Base-by-base conservation (phyloP, 1,139 yeast genomes). In the Wickerhamomyces sp. region DNA sequence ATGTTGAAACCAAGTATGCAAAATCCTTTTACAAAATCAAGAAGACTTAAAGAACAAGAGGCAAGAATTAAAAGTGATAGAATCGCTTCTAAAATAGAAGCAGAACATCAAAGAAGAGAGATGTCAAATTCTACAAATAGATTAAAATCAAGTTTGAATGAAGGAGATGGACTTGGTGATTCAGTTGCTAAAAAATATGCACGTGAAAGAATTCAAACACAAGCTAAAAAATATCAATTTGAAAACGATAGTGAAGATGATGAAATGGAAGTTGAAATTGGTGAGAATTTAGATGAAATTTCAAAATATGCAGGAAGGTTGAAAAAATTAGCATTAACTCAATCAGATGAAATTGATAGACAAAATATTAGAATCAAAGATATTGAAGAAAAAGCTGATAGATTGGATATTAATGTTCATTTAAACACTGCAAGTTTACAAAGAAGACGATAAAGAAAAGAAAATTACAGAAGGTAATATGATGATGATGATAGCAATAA, bases 1-100 rank as follows among this genome's bases (percentile, higher is more conserved):
- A 75, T 91, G 44, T 79, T 89, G 57, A 79, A 88, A 16, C 89
- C 94, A 11, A 88, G 87, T 40, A 75, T 83, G 21, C 59, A 71
- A 18, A 89, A 89, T 55, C 97, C 97, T 23, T 89, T 91, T 66
- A 88, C 87, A 50, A 80, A 84, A 33, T 85, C 85, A 51, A 71
- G 87, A 26, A 70, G 93, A 47, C 68, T 79, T 45, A 78, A 81
- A 47, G 86, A 81, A 47, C 78, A 78, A 49, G 97, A 89, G 58
- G 84, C 75, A 38, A 69, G 68, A 39, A 69, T 88, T 44, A 77
- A 82, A 50, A 62, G 70, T n/a, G 76, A 81, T 33, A 75, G 84
- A 48, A 68, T 75, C 23, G 75, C 72, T 50, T 89, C 81, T 45
- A 75, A 75, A 52, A 17, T 52, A 17, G 54, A 57, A 44, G 55